Evolutionary conservation across 148 eudicot genomes (phyloP).

Genomic region (Rhododendron mucronatum): DNA sequence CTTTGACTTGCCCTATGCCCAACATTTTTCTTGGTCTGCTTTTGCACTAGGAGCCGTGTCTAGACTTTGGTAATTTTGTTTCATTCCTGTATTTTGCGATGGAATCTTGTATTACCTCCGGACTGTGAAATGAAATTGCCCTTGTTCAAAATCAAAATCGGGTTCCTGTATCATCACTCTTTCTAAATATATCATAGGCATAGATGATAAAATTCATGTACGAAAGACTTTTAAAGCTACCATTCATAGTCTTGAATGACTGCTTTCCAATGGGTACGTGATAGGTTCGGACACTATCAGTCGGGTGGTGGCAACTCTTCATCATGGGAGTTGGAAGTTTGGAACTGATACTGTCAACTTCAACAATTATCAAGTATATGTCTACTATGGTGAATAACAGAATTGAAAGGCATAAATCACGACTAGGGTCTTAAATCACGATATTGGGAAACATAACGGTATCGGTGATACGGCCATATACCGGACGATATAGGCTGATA

Average conservation of each 20-base stretch:
- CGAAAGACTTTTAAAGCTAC: neutral
- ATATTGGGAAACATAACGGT: no score
- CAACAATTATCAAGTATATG: neutral
- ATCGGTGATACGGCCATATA: no score
- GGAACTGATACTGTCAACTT: neutral
- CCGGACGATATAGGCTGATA: no score
- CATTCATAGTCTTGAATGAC: neutral
- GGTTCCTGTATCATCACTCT: no score
- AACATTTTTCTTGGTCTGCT: neutral
- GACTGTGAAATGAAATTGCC: no score
- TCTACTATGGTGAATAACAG: neutral
- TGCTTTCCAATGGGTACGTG: neutral
- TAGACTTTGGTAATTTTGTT: no score
- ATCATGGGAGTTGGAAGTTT: neutral
- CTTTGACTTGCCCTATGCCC: neutral
- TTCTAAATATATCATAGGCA: neutral
- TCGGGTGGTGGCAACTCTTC: slow-evolving; percentile 2
- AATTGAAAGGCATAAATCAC: neutral
- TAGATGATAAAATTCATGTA: neutral
- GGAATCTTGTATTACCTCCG: neutral
- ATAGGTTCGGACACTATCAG: neutral
- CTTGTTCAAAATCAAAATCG: no score
- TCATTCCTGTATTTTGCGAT: no score
- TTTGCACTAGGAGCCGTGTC: no score
- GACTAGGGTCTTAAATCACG: neutral